phyloP scores from a whole-genome alignment of 345 rosid genomes.

The Excoecaria cochinchinensis region DNA sequence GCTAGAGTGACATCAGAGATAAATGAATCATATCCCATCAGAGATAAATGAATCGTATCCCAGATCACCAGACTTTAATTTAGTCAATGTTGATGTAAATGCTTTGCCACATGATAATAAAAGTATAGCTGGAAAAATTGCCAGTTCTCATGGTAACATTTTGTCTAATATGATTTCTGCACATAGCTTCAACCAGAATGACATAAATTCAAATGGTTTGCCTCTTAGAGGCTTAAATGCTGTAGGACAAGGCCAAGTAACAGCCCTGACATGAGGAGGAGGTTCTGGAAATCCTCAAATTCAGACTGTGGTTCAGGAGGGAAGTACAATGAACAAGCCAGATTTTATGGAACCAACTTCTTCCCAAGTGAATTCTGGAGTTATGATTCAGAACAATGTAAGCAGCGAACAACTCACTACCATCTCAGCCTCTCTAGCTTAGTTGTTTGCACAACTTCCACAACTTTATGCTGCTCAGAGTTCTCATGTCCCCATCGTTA shows the following conservation, averaged over 20 bases:
- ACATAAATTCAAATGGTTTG: conserved; percentile 19
- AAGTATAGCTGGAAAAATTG: conserved; percentile 18
- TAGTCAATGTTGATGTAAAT: conserved; percentile 22
- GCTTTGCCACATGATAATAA: conserved; percentile 25
- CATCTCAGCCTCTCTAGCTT: conserved; percentile 74
- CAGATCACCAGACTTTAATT: conserved; percentile 27
- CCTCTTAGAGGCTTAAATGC: conserved; percentile 22
- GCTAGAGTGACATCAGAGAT: too few relatives aligned
- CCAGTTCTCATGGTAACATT: conserved; percentile 11
- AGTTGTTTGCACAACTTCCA: conserved; percentile 71
- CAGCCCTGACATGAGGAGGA: conserved; percentile 24
- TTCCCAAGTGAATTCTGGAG: conserved; percentile 31
- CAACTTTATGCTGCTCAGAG: conserved; percentile 53
- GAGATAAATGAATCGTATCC: conserved; percentile 32
- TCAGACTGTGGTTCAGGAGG: conserved; percentile 27
- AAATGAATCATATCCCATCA: too few relatives aligned
- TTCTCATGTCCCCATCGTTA: conserved; percentile 41
- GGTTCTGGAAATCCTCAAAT: conserved; percentile 33
- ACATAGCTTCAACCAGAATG: conserved; percentile 28
- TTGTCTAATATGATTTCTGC: conserved; percentile 18
- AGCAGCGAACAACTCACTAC: conserved; percentile 53
- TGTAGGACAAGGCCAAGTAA: conserved; percentile 48
- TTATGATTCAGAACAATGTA: conserved; percentile 42
- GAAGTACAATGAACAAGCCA: conserved; percentile 25
- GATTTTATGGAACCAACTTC: conserved; percentile 32